A percentile compares a stretch with the other conserved stretches of the same genome.
These are phyloP conservation scores for Colletotrichum agaves DNA, from an alignment of 2,329 filamentous ascomycete genomes.

Conservation along the genomic window DNA sequence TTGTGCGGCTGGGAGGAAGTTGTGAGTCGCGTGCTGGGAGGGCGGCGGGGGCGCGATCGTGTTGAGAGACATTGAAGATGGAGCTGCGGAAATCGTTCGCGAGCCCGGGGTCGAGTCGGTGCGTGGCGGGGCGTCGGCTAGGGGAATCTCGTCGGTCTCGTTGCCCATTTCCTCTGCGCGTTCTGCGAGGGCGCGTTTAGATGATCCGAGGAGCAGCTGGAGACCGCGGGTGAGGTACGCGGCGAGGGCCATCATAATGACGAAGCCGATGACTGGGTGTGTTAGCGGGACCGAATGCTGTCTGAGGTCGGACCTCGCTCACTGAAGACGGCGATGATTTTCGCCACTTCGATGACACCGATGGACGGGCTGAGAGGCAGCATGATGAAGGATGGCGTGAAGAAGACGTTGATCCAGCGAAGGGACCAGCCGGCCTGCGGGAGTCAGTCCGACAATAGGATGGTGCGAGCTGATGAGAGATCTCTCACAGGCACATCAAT, in stretches of 20 bases:
- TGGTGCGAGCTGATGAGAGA: background rate
- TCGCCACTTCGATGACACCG: conserved; percentile 63
- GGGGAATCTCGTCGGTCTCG: conserved; percentile 59
- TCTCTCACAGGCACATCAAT: conserved; percentile 64
- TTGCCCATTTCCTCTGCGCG: conserved; percentile 62
- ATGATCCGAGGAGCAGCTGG: conserved; percentile 61
- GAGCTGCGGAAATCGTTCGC: conserved; percentile 35
- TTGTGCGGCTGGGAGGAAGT: conserved; percentile 40
- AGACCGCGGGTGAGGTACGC: conserved; percentile 65
- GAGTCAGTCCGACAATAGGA: background rate
- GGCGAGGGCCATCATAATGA: conserved; percentile 61
- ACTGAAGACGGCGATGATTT: conserved; percentile 70
- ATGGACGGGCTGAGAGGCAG: conserved; percentile 67
- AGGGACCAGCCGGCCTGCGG: conserved; percentile 66
- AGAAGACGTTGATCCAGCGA: conserved; percentile 68
- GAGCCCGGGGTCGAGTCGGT: conserved; percentile 39
- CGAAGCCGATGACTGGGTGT: conserved; percentile 62
- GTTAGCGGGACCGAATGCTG: background rate
- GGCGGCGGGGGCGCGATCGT: conserved; percentile 35
- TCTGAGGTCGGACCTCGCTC: conserved; percentile 38
- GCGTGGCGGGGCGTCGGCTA: conserved; percentile 43
- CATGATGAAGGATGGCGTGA: conserved; percentile 68
- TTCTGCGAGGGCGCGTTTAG: conserved; percentile 62
- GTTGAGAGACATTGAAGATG: conserved; percentile 38
- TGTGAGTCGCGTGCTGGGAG: conserved; percentile 38